Conservation (phyloP, 2,329 filamentous ascomycete genomes). For the Colletotrichum sp. region DNA sequence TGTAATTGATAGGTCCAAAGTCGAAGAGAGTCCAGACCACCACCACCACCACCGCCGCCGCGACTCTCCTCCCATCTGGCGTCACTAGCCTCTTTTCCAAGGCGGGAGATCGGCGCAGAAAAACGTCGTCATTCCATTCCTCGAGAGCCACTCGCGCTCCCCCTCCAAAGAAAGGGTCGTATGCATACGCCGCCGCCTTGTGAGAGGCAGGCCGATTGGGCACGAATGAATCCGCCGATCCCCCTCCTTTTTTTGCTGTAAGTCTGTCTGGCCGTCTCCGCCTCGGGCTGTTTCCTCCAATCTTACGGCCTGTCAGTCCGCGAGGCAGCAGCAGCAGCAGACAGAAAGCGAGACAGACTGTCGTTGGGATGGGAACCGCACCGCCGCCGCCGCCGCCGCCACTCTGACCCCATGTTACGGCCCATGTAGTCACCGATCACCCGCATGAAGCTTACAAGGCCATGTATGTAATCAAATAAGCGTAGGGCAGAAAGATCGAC, state of each 20-base stretch:
- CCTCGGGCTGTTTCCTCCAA: not conserved
- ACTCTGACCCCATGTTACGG: not conserved
- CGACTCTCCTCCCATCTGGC: not conserved
- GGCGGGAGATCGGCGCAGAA: slow-evolving; percentile 21
- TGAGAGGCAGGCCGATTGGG: slow-evolving; percentile 1
- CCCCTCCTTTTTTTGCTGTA: not conserved
- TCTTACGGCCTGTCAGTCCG: not conserved
- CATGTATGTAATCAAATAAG: slow-evolving; percentile 1
- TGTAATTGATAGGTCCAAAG: not conserved
- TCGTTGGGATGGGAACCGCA: not conserved
- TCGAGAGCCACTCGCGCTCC: not conserved
- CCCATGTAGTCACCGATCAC: not conserved
- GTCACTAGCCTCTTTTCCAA: slow-evolving; percentile 3
- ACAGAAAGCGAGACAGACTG: not conserved
- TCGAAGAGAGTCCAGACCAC: not conserved
- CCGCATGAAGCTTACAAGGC: slow-evolving; percentile 11
- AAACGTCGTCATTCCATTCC: not conserved
- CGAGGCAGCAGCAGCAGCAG: not conserved
- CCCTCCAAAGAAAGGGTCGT: not conserved
- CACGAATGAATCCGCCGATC: slow-evolving; percentile 5
- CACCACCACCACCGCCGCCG: not conserved
- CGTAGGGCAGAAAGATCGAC: slow-evolving; percentile 19
- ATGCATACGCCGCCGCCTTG: not conserved
- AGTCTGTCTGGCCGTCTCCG: not conserved
- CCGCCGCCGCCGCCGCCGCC: not conserved